These are phyloP conservation scores for Pythium coloratum DNA, from an alignment of 352 stramenopile species.

Conservation along the genomic window DNA sequence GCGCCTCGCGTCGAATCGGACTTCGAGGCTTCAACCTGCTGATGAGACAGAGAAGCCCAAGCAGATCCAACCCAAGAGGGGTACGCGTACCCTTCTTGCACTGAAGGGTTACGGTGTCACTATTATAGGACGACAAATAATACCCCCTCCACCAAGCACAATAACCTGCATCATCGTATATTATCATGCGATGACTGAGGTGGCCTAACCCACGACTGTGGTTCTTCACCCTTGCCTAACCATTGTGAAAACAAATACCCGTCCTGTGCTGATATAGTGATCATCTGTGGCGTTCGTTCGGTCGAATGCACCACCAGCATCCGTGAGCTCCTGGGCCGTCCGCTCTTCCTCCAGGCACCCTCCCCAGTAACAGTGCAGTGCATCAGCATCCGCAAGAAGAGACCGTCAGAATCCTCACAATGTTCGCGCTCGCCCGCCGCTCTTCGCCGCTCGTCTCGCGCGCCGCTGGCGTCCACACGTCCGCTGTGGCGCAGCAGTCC, in stretches of 20 bases:
- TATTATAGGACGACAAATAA: not conserved
- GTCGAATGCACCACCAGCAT: conserved; percentile 9
- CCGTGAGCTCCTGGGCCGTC: conserved; percentile 15
- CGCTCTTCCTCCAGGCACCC: not conserved
- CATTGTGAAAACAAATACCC: not conserved
- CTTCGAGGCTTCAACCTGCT: conserved; percentile 15
- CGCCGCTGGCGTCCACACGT: conserved; percentile 28
- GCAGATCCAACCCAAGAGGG: not conserved
- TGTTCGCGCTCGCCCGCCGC: conserved; percentile 27
- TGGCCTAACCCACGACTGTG: not conserved
- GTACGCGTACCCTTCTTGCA: conserved; percentile 7
- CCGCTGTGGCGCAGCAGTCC: conserved; percentile 22
- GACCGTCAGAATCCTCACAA: conserved; percentile 14
- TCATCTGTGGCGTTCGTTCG: not conserved
- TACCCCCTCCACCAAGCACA: not conserved
- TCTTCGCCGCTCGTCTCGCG: conserved; percentile 17
- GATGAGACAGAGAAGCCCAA: not conserved
- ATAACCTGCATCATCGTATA: not conserved
- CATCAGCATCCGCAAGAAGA: not conserved
- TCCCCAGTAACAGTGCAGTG: not conserved
- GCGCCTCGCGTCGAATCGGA: conserved; percentile 8
- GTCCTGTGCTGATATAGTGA: not conserved
- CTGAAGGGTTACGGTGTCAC: not conserved
- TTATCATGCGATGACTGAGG: not conserved
- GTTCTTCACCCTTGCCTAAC: not conserved